These are phyloP conservation scores for Trichosporon coremiiforme DNA, from an alignment of 1,284 basidiomycete genomes.

Conservation along the genomic window DNA sequence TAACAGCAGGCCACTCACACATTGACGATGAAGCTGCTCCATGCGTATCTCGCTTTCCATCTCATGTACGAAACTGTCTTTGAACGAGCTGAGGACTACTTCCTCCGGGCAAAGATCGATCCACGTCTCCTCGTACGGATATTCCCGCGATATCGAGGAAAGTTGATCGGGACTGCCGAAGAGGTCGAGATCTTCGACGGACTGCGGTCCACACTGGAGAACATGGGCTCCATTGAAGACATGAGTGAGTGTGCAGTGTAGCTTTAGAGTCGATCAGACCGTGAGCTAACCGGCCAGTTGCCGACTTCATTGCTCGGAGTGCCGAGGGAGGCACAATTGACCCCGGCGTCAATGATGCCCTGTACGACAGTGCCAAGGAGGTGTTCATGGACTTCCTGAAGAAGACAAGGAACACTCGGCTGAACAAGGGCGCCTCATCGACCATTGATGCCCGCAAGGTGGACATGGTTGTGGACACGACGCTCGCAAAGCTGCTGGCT, in stretches of 20 bases:
- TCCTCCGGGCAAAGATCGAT: constrained; percentile 52
- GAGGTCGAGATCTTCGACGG: constrained; percentile 54
- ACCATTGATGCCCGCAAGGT: constrained; percentile 52
- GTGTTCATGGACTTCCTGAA: constrained; percentile 56
- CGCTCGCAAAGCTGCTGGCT: constrained; percentile 72
- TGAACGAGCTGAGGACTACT: constrained; percentile 54
- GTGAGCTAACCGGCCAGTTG: constrained; percentile 20
- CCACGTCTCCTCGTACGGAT: constrained; percentile 55
- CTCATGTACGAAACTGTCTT: constrained; percentile 55
- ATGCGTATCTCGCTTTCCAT: constrained; percentile 54
- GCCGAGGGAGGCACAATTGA: background rate
- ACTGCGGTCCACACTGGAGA: constrained; percentile 42
- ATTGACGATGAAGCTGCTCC: constrained; percentile 52
- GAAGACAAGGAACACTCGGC: constrained; percentile 51
- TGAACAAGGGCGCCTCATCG: constrained; percentile 49
- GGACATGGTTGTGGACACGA: constrained; percentile 71
- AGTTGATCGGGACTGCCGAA: constrained; percentile 50
- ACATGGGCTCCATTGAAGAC: constrained; percentile 48
- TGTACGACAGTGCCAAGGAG: constrained; percentile 49
- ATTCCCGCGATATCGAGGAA: constrained; percentile 52
- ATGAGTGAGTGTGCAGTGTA: constrained; percentile 51
- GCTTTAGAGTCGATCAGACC: constrained; percentile 14
- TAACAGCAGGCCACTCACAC: constrained; percentile 45
- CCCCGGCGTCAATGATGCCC: constrained; percentile 26
- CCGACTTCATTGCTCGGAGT: constrained; percentile 25